Evolutionary conservation across 1,139 yeast genomes (phyloP), one percentile per base, ranked within the genome.

Genomic region (Ogataea hybrid): DNA sequence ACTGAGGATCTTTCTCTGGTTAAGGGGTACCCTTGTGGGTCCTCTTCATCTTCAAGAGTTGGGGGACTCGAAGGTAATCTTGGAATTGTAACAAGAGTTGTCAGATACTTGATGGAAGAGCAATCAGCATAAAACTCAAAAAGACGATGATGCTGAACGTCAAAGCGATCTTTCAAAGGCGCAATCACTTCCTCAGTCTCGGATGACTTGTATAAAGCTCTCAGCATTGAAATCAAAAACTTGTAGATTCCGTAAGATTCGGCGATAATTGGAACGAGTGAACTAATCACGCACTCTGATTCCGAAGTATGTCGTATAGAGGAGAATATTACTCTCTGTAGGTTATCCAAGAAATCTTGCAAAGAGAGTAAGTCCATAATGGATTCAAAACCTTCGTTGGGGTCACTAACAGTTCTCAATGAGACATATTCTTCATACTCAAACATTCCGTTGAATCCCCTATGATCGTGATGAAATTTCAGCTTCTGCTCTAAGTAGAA

Each of bases 351-450:
- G 36, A 81, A 74, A 58, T 90, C 97, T 63, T 89, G 97, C 44
- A 90, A 70, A 42, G 81, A 80, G 89, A 89, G 84, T 56, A 92
- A 70, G 60, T 88, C 96, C 51, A 88, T 65, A 50, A 90, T 79
- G 1, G 95, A 81, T 58, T 90, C 96, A 60, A 86, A 92, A 6
- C 97, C 97, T 65, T 89, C 96, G 59, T 92, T 90, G 3, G 97
- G 97, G 60, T 92, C 96, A 57, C 87, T 84, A 29, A 88, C 95
- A 3, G 90, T 82, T 47, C 89, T 77, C 52, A 92, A 73, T 2
- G 96, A 87, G 33, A 90, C 81, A 59, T 90, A 92, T 60, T 92
- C 98, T 62, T 89, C 96, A 59, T 92, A 92, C 61, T 92, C 98
- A 65, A 92, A 92, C 35, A 90, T 89, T 16, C 97, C 97, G 59